Conservation (phyloP, 495 filamentous ascomycete genomes). For the Amorphotheca resinae region DNA sequence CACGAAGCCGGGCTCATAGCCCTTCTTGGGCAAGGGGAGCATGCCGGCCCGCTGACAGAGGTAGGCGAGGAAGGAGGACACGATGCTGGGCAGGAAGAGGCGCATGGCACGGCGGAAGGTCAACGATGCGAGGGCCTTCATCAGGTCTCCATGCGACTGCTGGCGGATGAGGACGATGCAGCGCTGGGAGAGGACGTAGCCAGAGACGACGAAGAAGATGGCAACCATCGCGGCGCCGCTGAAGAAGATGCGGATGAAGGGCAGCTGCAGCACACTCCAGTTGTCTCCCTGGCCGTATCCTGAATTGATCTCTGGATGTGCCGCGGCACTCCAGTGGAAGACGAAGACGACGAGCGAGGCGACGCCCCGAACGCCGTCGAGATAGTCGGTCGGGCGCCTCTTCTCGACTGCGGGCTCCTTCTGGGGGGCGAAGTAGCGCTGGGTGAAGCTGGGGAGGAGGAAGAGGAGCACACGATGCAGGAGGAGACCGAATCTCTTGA, state of each 20-base stretch:
- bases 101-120: background rate
- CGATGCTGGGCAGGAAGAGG: background rate
- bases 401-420: too few relatives aligned
- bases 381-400: too few relatives aligned
- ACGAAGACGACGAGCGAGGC: background rate
- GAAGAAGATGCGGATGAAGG: constrained; percentile 45
- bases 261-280: constrained; percentile 34
- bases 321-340: background rate
- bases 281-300: background rate
- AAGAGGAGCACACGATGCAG: too few relatives aligned
- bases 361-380: background rate
- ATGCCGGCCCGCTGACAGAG: background rate
- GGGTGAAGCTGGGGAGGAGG: too few relatives aligned
- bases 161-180: too few relatives aligned
- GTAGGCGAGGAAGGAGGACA: background rate
- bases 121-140: too few relatives aligned
- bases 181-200: constrained; percentile 52
- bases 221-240: constrained; percentile 54
- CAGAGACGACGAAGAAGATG: constrained; percentile 60
- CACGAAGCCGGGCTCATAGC: background rate
- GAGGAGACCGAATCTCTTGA: too few relatives aligned
- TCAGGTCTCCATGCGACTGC: too few relatives aligned
- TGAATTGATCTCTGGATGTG: background rate
- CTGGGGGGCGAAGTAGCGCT: too few relatives aligned
- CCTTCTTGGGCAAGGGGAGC: background rate